These are phyloP conservation scores for Colletotrichum liriopes DNA, from an alignment of 2,329 filamentous ascomycete genomes.

Conservation along the genomic window DNA sequence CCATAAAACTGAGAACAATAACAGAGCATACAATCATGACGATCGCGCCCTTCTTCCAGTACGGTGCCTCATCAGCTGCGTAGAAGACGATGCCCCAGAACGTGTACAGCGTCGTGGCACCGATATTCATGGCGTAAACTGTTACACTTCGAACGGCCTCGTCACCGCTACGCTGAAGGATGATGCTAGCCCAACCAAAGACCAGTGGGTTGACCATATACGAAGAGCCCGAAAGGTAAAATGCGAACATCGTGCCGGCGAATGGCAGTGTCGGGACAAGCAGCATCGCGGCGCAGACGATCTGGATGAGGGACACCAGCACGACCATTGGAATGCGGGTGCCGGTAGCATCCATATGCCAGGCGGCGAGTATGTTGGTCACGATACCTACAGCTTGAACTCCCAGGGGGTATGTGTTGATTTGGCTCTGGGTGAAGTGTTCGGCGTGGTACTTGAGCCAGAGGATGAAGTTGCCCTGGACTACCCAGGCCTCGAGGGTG, in stretches of 20 bases:
- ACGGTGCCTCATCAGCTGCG: constrained; percentile 53
- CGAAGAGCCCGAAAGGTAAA: constrained; percentile 56
- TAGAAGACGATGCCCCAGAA: constrained; percentile 59
- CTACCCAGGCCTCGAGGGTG: constrained; percentile 52
- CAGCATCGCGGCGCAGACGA: constrained; percentile 53
- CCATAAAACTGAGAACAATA: constrained; percentile 39
- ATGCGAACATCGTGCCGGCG: constrained; percentile 49
- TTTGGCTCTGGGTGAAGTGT: constrained; percentile 50
- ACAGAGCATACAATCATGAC: constrained; percentile 50
- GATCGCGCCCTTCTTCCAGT: constrained; percentile 56
- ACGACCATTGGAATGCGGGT: constrained; percentile 53
- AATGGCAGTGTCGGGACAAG: constrained; percentile 50
- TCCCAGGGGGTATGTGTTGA: constrained; percentile 57
- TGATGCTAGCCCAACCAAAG: constrained; percentile 59
- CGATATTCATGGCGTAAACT: constrained; percentile 57
- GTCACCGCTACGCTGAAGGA: constrained; percentile 54
- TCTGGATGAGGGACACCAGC: constrained; percentile 51
- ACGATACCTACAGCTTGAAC: constrained; percentile 53
- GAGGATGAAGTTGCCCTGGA: constrained; percentile 49
- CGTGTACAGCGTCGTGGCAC: constrained; percentile 55
- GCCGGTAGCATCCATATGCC: constrained; percentile 56
- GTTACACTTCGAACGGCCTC: constrained; percentile 56
- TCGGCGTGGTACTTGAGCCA: constrained; percentile 49
- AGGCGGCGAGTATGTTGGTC: constrained; percentile 53
- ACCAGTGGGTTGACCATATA: constrained; percentile 58